Evolutionary conservation across 495 filamentous ascomycete genomes (phyloP), one percentile per base, ranked within the genome.

Genomic region (Daldinia decipiens): DNA sequence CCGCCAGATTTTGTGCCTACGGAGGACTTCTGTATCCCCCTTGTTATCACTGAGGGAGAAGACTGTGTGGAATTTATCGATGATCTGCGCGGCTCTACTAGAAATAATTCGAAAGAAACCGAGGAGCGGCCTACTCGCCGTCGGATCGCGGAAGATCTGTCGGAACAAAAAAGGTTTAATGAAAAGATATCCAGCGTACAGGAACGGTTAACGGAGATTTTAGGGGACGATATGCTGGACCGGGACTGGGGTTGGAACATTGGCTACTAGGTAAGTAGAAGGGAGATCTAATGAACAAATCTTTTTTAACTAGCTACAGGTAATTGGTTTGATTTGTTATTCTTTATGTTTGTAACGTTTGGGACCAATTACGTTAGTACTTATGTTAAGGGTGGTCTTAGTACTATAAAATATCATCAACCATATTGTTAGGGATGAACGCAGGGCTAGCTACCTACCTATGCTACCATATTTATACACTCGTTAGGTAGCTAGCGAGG

Each of bases 1-100:
- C 52, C 40, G 2, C 11, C 45, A 8, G 62, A 56, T 1, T 54
- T 43, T 21, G 32, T 40, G 11, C 58, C 62, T 9, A 21, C 26
- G 13, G 51, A 59, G 3, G 57, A 71, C 1, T 19, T 54, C 15
- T 45, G 52, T 9, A 58, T 47, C 21, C 43, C 62, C 7, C 31
- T 40, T n/a, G 58, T 71, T 12, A 9, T 52, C 13, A 3, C 5
- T 15, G 1, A 0, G 12, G 31, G 27, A 1, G 17, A 27, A 0
- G 21, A 8, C 11, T 12, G n/a, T 31, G 12, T 2, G 5, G 15
- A 2, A 26, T 39, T 21, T n/a, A 19, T 69, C 21, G 17, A 32
- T 52, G 6, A 0, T 19, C 15, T 65, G 32, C 67, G 38, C 36
- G 1, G 15, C 2, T 32, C 1, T 26, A n/a, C 12, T 29, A n/a